A percentile compares a stretch with the other conserved stretches of the same genome.
These are phyloP conservation scores for Phytophthora ramorum DNA, from an alignment of 352 stramenopile species.

Conservation along the genomic window DNA sequence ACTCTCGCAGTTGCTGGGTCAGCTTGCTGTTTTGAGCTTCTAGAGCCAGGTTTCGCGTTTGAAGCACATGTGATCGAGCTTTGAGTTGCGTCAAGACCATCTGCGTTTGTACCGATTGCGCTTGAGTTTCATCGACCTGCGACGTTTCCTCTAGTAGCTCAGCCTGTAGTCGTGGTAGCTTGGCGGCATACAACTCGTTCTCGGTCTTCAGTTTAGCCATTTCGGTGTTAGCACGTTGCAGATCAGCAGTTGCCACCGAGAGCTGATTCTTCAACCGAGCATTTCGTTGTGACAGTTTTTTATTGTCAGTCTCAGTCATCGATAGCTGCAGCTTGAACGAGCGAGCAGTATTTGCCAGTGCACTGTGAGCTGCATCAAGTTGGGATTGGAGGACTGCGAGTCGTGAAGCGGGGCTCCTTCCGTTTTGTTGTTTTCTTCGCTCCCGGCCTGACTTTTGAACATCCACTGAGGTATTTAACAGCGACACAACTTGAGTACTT, in stretches of 20 bases:
- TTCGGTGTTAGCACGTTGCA: conserved; percentile 51
- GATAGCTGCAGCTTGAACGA: conserved; percentile 41
- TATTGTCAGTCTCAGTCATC: conserved; percentile 46
- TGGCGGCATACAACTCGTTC: conserved; percentile 60
- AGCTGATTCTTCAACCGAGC: conserved; percentile 50
- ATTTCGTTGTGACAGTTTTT: conserved; percentile 51
- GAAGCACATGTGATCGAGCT: conserved; percentile 51
- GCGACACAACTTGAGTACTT: conserved; percentile 1
- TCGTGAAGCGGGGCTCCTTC: conserved; percentile 7
- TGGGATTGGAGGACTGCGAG: conserved; percentile 22
- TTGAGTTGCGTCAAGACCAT: conserved; percentile 50
- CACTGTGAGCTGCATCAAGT: conserved; percentile 18
- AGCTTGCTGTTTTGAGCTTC: conserved; percentile 43
- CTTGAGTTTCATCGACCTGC: conserved; percentile 56
- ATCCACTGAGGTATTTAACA: conserved; percentile 3
- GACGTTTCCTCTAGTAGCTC: conserved; percentile 57
- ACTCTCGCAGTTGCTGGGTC: conserved; percentile 34
- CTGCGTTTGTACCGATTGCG: conserved; percentile 47
- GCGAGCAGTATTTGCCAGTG: conserved; percentile 27
- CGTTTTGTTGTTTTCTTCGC: conserved; percentile 12
- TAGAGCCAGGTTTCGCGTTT: conserved; percentile 42
- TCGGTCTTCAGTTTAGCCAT: conserved; percentile 49
- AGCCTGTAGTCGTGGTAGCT: conserved; percentile 51
- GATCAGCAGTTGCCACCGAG: conserved; percentile 30
- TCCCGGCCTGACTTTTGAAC: neutral